Evolutionary conservation across 1,139 yeast species (phyloP), one percentile per base, ranked within the genome.

Genomic region (Pichia sp.): DNA sequence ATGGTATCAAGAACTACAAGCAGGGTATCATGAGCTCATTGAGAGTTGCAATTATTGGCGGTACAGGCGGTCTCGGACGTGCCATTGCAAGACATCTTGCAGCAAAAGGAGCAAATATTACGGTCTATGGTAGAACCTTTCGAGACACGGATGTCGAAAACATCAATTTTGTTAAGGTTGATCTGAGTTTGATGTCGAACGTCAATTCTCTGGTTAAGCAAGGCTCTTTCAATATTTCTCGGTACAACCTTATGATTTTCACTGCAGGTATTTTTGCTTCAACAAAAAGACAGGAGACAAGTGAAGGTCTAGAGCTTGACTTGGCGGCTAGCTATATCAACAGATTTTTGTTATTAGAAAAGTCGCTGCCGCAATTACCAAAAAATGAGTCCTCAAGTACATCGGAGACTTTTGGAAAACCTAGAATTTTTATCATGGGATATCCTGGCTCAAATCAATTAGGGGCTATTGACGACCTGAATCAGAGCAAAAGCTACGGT

Each of bases 41-140:
- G 10, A 60, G 65, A 8, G 66, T 68, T 0, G 57, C 63, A 1
- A 56, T 70, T n/a, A 58, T 71, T 31, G 74, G 75, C 28, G 74
- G 74, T 13, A 71, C 74, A 1, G 70, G 70, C 48, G 75, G 74
- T 4, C 52, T 70, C 3, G 75, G 75, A 8, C 64, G 71, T 22
- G 66, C 72, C 2, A 57, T 71, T 16, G 55, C 64, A 9, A 54
- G 53, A 13, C 51, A 48, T 6, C 51, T 67, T 22, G 67, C 70
- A 1, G 16, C 50, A 2, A 49, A 55, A 4, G 73, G 72, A 30
- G 70, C 69, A 1, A 50, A 58, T 5, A 71, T 70, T 3, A 68
- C 69, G 1, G 73, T 70, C 31, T 64, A 70, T 37, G 74, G 75
- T 4, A 65, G 63, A 43, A 66, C 71, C 0, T 69, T 69, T 52